These are phyloP conservation scores for Pistacia vera DNA, from an alignment of 345 rosid genomes.

Conservation along the genomic window DNA sequence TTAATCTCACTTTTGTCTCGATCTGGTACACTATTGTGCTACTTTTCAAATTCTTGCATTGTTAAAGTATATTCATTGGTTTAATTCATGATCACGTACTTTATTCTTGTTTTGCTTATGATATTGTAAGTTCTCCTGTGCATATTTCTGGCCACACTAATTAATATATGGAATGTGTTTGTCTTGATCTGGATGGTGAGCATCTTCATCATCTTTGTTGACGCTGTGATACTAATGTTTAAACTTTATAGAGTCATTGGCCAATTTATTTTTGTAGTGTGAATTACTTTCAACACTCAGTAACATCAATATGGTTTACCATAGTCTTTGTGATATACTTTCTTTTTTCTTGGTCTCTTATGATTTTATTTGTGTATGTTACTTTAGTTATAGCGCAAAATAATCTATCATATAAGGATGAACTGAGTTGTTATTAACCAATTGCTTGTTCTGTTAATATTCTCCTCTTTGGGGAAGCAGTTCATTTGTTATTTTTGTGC, in stretches of 20 bases:
- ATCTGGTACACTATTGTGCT: conserved; percentile 16
- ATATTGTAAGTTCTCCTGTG: background rate
- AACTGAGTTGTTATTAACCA: background rate
- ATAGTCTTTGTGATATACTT: too few species aligned
- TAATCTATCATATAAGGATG: background rate
- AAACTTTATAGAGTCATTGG: too few species aligned
- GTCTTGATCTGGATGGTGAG: too few species aligned
- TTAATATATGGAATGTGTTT: background rate
- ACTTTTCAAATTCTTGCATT: background rate
- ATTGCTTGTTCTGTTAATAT: background rate
- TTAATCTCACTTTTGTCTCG: conserved; percentile 29
- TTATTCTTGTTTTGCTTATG: background rate
- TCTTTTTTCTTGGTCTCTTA: background rate
- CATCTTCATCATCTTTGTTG: background rate
- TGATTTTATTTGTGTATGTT: background rate
- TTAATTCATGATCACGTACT: background rate
- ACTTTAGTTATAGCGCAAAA: background rate
- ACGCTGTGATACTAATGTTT: background rate
- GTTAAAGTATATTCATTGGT: background rate
- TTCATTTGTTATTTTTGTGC: too few species aligned
- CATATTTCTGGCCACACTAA: background rate
- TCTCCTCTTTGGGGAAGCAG: background rate
- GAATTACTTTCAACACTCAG: too few species aligned
- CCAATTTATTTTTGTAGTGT: background rate
- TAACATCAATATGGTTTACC: too few species aligned